These are phyloP conservation scores for Boletus sp. DNA, from an alignment of 768 basidiomycete genomes.

Conservation along the genomic window DNA sequence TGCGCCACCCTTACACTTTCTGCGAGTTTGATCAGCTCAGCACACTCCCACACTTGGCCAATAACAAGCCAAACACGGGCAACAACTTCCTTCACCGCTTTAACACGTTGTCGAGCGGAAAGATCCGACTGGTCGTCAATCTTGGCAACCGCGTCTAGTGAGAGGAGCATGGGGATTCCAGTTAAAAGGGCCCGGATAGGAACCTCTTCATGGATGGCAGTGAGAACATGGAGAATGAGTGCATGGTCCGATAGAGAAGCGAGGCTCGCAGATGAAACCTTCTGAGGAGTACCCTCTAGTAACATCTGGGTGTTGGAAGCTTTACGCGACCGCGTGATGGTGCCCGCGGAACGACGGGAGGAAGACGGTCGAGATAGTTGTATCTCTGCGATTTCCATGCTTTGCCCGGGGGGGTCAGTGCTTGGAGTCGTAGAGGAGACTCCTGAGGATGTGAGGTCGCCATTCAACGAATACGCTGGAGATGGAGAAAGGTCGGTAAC, in stretches of 20 bases:
- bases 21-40: constrained; percentile 49
- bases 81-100: constrained; percentile 60
- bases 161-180: constrained; percentile 84
- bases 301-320: constrained; percentile 52
- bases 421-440: constrained; percentile 33
- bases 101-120: constrained; percentile 41
- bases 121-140: constrained; percentile 39
- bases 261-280: constrained; percentile 40
- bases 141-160: constrained; percentile 55
- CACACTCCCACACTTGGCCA: constrained; percentile 67
- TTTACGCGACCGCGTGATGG: constrained; percentile 54
- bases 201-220: constrained; percentile 63
- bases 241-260: constrained; percentile 75
- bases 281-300: constrained; percentile 45
- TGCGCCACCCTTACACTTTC: constrained; percentile 47
- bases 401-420: constrained; percentile 27
- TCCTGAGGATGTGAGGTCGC: constrained; percentile 28
- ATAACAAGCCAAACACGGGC: constrained; percentile 64
- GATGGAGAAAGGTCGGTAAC: constrained; percentile 37
- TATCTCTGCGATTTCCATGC: constrained; percentile 13
- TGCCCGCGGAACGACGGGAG: constrained; percentile 47
- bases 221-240: constrained; percentile 64
- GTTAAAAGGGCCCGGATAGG: constrained; percentile 72
- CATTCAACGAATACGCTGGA: constrained; percentile 38
- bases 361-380: constrained; percentile 34